phyloP scores from a whole-genome alignment of 306 rosid genomes.

The Styphnolobium japonicum region DNA sequence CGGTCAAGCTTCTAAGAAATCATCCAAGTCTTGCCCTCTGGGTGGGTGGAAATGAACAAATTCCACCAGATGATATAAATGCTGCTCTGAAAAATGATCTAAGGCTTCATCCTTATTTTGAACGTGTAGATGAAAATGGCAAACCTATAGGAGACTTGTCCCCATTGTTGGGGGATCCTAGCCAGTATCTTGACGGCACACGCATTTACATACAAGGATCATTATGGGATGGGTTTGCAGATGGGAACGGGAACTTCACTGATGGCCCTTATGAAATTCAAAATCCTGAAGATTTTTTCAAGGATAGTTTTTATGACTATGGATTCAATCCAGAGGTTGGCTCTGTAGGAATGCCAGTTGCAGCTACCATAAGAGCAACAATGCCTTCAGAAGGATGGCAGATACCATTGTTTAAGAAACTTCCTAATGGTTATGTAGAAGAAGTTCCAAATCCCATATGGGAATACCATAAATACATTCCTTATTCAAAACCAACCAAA shows the following conservation, averaged over 20 bases:
- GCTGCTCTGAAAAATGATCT: slow-evolving; percentile 66
- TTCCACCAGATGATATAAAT: slow-evolving; percentile 82
- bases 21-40: slow-evolving; percentile 97
- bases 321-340: slow-evolving; percentile 99
- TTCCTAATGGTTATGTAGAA: slow-evolving; percentile 59
- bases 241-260: slow-evolving; percentile 75
- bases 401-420: slow-evolving; percentile 75
- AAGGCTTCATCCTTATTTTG: slow-evolving; percentile 72
- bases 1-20: slow-evolving; percentile 86
- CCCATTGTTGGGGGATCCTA: slow-evolving; percentile 53
- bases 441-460: slow-evolving; percentile 95
- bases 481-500: slow-evolving; percentile 74
- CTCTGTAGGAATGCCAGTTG: slow-evolving; percentile 88
- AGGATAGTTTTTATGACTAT: slow-evolving; percentile 49
- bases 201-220: slow-evolving; percentile 85
- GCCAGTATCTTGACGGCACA: slow-evolving; percentile 91
- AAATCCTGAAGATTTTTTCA: slow-evolving; percentile 84
- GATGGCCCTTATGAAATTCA: slow-evolving; percentile 97
- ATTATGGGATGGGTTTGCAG: slow-evolving; percentile 90
- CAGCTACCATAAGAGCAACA: slow-evolving; percentile 91
- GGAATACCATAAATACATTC: slow-evolving; percentile 92
- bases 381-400: slow-evolving; percentile 94
- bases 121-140: slow-evolving; percentile 34
- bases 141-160: slow-evolving; percentile 26
- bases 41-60: slow-evolving; percentile 99